phyloP scores from a whole-genome alignment of 2,329 filamentous ascomycete species.

The Colletotrichum godetiae region DNA sequence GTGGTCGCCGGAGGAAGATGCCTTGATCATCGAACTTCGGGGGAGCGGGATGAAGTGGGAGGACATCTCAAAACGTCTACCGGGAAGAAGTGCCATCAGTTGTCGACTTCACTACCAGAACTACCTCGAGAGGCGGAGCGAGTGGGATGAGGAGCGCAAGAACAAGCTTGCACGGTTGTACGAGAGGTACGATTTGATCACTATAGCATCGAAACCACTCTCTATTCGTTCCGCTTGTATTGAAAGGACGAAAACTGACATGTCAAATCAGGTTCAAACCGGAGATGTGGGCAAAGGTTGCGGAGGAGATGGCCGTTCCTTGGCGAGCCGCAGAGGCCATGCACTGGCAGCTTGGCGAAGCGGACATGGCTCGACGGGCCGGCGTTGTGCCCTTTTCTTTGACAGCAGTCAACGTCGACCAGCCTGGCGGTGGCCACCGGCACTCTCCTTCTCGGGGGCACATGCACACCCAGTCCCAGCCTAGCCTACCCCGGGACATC shows the following conservation, averaged over 20 bases:
- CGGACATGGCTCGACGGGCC: constrained; percentile 92
- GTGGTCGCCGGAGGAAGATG: constrained; percentile 94
- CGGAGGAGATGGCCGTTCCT: constrained; percentile 93
- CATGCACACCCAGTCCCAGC: constrained; percentile 59
- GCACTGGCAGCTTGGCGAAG: constrained; percentile 96
- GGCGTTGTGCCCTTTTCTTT: constrained; percentile 86
- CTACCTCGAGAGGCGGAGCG: constrained; percentile 90
- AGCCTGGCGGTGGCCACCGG: constrained; percentile 24
- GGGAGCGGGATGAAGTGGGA: constrained; percentile 98
- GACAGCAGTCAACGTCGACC: constrained; percentile 64
- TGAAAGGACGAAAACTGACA: constrained; percentile 18
- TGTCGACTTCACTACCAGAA: constrained; percentile 97
- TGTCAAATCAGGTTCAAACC: constrained; percentile 80
- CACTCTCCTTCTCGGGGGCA: constrained; percentile 40
- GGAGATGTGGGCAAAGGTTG: constrained; percentile 97
- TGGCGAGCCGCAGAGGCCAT: constrained; percentile 97
- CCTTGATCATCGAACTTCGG: constrained; percentile 91
- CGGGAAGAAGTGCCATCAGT: constrained; percentile 91
- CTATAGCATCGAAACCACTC: background rate
- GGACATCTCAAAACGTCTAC: constrained; percentile 91
- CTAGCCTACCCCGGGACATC: constrained; percentile 56
- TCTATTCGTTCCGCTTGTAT: background rate
- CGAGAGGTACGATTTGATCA: constrained; percentile 79
- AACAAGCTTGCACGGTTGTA: constrained; percentile 96
- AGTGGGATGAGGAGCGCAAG: constrained; percentile 98